These are phyloP conservation scores for Wickerhamiella alocasiicola DNA, from an alignment of 805 yeast species.

Conservation along the genomic window DNA sequence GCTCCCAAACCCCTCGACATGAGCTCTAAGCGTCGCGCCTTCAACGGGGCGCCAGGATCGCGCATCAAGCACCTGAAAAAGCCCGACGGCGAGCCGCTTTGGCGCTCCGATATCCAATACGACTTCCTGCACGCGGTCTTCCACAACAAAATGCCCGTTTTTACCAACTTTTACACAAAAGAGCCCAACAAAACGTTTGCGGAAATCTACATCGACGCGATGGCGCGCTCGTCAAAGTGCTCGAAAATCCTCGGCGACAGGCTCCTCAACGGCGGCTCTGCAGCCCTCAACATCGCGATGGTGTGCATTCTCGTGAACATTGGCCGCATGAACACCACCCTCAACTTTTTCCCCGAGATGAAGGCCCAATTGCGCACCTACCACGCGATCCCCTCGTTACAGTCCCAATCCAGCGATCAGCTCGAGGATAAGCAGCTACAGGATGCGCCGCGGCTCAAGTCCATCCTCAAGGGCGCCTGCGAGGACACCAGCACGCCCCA, in stretches of 20 bases:
- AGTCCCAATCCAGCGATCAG: constrained; percentile 54
- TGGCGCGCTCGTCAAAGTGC: constrained; percentile 72
- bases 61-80: constrained; percentile 48
- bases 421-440: constrained; percentile 59
- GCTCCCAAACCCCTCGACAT: too few species aligned
- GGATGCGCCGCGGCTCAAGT: constrained; percentile 87
- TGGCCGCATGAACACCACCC: constrained; percentile 90
- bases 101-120: constrained; percentile 79
- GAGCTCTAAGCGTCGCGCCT: constrained; percentile 1
- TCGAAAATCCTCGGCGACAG: constrained; percentile 75
- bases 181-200: constrained; percentile 55
- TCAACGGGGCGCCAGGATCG: constrained; percentile 3
- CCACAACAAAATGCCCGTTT: constrained; percentile 49
- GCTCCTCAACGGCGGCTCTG: constrained; percentile 49
- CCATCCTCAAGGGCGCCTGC: constrained; percentile 76
- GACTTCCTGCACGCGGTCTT: constrained; percentile 59
- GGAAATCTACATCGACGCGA: constrained; percentile 67
- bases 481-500: constrained; percentile 43
- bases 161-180: constrained; percentile 35
- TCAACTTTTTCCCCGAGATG: constrained; percentile 90
- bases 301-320: constrained; percentile 79
- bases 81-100: constrained; percentile 82
- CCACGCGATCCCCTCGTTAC: constrained; percentile 85
- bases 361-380: constrained; percentile 83
- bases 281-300: constrained; percentile 57